These are phyloP conservation scores for Fusarium pininemorale DNA, from an alignment of 2,329 filamentous ascomycete species.

Conservation along the genomic window DNA sequence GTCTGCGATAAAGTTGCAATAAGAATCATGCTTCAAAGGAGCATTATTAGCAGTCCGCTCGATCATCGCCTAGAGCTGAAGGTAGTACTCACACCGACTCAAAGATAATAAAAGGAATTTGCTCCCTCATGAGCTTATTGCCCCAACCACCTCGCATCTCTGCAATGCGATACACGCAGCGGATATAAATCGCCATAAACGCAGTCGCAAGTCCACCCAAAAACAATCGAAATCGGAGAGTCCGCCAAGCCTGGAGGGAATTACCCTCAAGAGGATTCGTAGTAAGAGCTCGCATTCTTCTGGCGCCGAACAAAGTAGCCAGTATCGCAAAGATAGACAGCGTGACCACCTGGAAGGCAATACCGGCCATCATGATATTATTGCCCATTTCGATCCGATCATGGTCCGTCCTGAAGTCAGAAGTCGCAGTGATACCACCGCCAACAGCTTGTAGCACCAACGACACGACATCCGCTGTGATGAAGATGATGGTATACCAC, in stretches of 20 bases:
- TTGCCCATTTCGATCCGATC: not conserved
- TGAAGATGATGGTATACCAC: conserved; percentile 15
- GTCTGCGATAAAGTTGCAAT: not conserved
- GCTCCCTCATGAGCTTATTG: not conserved
- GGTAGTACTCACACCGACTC: not conserved
- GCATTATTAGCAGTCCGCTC: rapidly evolving
- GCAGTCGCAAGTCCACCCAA: not conserved
- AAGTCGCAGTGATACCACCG: conserved; percentile 4
- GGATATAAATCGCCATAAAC: conserved; percentile 8
- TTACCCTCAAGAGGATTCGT: not conserved
- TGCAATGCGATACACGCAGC: conserved; percentile 14
- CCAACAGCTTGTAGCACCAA: conserved; percentile 2
- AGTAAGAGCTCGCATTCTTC: not conserved
- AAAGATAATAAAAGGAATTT: conserved; percentile 1
- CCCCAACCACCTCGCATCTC: conserved; percentile 15
- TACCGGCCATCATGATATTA: conserved; percentile 7
- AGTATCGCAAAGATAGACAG: not conserved
- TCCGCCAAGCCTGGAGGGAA: not conserved
- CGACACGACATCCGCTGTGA: not conserved
- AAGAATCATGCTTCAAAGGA: conserved; percentile 6
- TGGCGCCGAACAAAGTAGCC: not conserved
- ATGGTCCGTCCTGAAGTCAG: not conserved
- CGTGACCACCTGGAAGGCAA: conserved; percentile 6
- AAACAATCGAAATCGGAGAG: not conserved
- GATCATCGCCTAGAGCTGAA: rapidly evolving